A percentile compares a stretch with the other conserved stretches of the same genome.
phyloP scores from a whole-genome alignment of 371 early-diverging fungal genomes.

The Sporodiniella umbellata region DNA sequence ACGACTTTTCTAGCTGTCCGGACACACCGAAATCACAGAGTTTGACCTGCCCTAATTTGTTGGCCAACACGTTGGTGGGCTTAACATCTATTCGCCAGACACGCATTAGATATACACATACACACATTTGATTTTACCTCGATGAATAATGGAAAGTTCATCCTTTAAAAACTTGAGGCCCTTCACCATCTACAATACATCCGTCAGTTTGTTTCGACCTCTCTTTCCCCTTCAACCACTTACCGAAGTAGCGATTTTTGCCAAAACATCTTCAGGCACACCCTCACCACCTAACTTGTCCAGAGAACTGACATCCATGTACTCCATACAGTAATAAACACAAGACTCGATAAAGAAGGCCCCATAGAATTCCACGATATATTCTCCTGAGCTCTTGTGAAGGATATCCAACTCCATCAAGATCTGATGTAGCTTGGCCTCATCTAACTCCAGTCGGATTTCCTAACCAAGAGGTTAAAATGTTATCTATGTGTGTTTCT shows the following conservation, averaged over 20 bases:
- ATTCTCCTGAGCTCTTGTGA: constrained; percentile 80
- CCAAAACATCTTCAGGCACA: constrained; percentile 80
- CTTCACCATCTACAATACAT: constrained; percentile 69
- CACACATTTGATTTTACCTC: constrained; percentile 34
- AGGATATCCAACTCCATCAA: constrained; percentile 56
- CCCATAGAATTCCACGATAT: constrained; percentile 97
- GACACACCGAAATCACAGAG: constrained; percentile 91
- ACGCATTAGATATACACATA: background rate
- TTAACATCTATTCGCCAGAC: constrained; percentile 77
- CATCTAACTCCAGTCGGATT: constrained; percentile 88
- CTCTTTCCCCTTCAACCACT: no score
- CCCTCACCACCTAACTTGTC: constrained; percentile 83
- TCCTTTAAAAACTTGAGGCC: constrained; percentile 89
- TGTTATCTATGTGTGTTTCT: background rate
- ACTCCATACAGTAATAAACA: constrained; percentile 93
- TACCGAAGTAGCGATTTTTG: constrained; percentile 75
- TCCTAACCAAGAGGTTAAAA: constrained; percentile 60
- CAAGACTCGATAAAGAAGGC: constrained; percentile 95
- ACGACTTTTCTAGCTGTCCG: constrained; percentile 84
- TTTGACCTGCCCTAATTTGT: constrained; percentile 84
- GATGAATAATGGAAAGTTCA: constrained; percentile 87
- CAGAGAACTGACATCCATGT: constrained; percentile 93
- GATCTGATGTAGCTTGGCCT: constrained; percentile 55
- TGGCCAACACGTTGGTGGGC: constrained; percentile 92
- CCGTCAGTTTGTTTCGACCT: no score